Conservation (phyloP, 257 asterid species). For the Forsythia suspensa region DNA sequence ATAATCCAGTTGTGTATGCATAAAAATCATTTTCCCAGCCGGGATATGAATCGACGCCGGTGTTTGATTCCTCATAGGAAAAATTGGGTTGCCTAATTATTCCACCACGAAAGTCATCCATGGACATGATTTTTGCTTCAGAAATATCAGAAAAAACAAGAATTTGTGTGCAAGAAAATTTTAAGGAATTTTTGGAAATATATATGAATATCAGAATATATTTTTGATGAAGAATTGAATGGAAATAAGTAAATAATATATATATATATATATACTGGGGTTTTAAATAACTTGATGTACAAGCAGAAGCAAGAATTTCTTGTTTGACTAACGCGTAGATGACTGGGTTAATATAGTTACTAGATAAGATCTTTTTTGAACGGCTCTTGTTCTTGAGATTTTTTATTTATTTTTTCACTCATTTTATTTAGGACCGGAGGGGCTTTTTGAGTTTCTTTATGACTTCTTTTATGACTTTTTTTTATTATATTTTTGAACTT, state of each 20-base stretch:
- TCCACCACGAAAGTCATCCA: not conserved
- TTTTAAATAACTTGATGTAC: not conserved
- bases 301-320: not conserved
- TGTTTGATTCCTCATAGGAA: not conserved
- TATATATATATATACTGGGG: too few species aligned
- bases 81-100: not conserved
- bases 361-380: not conserved
- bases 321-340: not conserved
- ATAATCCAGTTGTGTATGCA: not conserved
- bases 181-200: not conserved
- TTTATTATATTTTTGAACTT: not conserved
- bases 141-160: not conserved
- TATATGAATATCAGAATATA: not conserved
- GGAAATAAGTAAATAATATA: not conserved
- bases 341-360: not conserved
- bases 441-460: not conserved
- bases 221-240: not conserved
- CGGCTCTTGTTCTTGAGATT: not conserved
- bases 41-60: not conserved
- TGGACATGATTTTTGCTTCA: not conserved
- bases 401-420: too few species aligned
- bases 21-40: conserved; percentile 5
- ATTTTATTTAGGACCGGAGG: too few species aligned
- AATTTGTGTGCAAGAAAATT: not conserved
- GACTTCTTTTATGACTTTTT: not conserved